Evolutionary conservation across 2,329 filamentous ascomycete species (phyloP), one percentile per base, ranked within the genome.

Genomic region (Thielaviopsis populi): DNA sequence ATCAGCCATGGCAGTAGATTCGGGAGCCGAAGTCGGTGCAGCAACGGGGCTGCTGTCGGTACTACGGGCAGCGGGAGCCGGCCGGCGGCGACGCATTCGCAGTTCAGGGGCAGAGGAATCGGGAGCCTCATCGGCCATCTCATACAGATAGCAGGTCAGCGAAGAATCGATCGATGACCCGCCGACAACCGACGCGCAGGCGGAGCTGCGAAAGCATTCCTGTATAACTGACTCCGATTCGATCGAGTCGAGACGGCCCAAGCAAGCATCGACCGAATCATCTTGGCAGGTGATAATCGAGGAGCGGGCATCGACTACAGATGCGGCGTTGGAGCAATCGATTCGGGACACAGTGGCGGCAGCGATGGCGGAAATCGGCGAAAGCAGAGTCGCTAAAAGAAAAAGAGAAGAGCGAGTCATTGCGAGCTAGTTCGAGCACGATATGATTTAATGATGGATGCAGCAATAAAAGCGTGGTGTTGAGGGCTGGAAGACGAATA

Each of bases 191-290:
- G 61, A 63, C 7, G 41, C 69, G 71, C 75, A 77, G 68, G 74
- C 75, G 61, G 73, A 70, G 37, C 67, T 63, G 59, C 68, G 54
- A 69, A 74, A 73, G 70, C 75, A 77, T 33, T 67, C 66, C 67
- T 76, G 72, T 64, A 82, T 66, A 59, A 75, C 72, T 19, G 66
- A 62, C 15, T 70, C 61, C 58, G 70, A 68, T 65, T 73, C 68
- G 67, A 70, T 67, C 62, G 68, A 60, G 15, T 73, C 66, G 37
- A 74, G 71, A 41, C 69, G 67, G 10, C 69, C 66, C 60, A 82
- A 72, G 70, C 77, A 78, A 70, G 79, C 81, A 62, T 72, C 72
- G 15, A 78, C 72, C 46, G 71, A 70, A 17, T 65, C 67, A 58
- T 77, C 75, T 59, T 81, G 72, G 60, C 75, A 71, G 27, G 67